Evolutionary conservation across 2,329 filamentous ascomycete genomes (phyloP).

Genomic region (Scopulariopsis brevicaulis): DNA sequence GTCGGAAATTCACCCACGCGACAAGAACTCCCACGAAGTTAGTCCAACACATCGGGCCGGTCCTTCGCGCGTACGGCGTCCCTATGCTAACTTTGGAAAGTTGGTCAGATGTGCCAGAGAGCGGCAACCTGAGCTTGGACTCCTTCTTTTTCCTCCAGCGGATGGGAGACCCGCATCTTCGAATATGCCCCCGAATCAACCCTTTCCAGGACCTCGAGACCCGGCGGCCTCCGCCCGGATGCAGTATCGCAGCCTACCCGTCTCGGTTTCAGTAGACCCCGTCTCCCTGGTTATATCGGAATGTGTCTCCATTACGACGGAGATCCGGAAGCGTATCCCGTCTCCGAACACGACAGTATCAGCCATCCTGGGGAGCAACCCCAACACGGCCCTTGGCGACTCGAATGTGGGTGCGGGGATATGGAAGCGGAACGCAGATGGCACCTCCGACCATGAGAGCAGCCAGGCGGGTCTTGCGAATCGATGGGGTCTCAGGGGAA

Average conservation of each 20-base stretch:
- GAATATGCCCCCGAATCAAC: not conserved
- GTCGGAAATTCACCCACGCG: not conserved
- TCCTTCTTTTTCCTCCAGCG: not conserved
- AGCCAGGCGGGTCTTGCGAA: slow-evolving; percentile 56
- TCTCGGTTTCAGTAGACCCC: slow-evolving; percentile 79
- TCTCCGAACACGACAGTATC: slow-evolving; percentile 95
- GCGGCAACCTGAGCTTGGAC: not conserved
- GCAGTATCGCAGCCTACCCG: slow-evolving; percentile 48
- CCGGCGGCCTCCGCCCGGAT: slow-evolving; percentile 21
- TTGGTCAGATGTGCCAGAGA: not conserved
- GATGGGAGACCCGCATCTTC: not conserved
- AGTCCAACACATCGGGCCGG: not conserved
- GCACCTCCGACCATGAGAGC: slow-evolving; percentile 21
- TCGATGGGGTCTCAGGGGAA: slow-evolving; percentile 85
- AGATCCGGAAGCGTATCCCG: slow-evolving; percentile 93
- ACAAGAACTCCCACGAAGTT: not conserved
- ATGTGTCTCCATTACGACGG: slow-evolving; percentile 96
- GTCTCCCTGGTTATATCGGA: slow-evolving; percentile 93
- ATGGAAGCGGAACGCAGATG: not conserved
- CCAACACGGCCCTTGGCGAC: slow-evolving; percentile 26
- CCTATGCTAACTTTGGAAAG: not conserved
- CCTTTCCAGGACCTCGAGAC: not conserved
- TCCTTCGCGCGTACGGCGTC: not conserved
- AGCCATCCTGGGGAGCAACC: slow-evolving; percentile 77
- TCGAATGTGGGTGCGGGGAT: not conserved